Evolutionary conservation across 768 basidiomycete species (phyloP).

Genomic region (Suillus fuscotomentosus): DNA sequence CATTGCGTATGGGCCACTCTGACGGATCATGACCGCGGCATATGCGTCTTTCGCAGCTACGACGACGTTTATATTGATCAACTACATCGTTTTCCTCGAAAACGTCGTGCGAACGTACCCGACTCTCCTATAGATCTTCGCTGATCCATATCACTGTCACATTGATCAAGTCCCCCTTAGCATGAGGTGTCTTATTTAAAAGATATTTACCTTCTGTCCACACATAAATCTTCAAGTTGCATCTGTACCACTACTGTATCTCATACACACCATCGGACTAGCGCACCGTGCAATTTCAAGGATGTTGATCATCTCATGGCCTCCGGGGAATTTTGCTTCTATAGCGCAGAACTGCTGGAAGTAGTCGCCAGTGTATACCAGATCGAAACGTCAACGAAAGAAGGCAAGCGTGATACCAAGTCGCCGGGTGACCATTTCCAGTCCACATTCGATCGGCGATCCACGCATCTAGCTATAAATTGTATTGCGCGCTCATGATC

Average conservation of each 20-base stretch:
- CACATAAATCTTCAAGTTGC: neutral
- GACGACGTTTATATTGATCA: slow-evolving; percentile 57
- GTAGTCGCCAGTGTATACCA: neutral
- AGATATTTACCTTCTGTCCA: neutral
- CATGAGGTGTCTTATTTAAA: neutral
- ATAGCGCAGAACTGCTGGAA: neutral
- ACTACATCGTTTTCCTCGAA: slow-evolving; percentile 41
- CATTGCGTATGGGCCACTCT: slow-evolving; percentile 67
- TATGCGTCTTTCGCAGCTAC: slow-evolving; percentile 55
- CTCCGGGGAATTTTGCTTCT: neutral
- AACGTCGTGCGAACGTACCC: slow-evolving; percentile 25
- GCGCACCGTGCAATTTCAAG: neutral
- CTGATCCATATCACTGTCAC: slow-evolving; percentile 8
- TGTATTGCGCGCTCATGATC: neutral
- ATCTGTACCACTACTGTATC: slow-evolving; percentile 1
- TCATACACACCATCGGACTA: neutral
- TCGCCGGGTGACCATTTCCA: neutral
- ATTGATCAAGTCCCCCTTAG: neutral
- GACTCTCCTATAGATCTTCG: slow-evolving; percentile 22
- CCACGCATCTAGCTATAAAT: neutral
- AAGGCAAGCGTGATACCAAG: neutral
- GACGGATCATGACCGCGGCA: slow-evolving; percentile 47
- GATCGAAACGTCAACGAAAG: neutral
- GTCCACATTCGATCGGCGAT: neutral
- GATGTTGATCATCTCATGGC: neutral